phyloP scores from a whole-genome alignment of 2,329 filamentous ascomycete species.

The Periconia sp. region DNA sequence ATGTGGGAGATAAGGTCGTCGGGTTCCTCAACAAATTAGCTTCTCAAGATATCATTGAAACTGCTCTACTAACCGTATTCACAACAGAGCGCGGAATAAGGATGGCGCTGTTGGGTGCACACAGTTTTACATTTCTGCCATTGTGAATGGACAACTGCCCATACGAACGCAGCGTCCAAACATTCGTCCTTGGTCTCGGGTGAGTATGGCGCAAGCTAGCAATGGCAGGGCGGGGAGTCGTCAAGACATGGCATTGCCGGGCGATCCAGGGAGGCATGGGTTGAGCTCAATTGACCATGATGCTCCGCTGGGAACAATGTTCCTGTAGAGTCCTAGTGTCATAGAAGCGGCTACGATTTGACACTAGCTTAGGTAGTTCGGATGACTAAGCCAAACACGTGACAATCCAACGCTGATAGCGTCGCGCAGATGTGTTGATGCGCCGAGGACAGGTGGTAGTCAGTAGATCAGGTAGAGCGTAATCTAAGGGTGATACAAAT shows the following conservation, averaged over 20 bases:
- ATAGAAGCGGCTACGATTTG: no score
- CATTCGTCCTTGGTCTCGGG: background rate
- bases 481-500: no score
- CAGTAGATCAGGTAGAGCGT: no score
- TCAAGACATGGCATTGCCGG: slow-evolving; percentile 33
- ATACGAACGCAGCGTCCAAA: slow-evolving; percentile 15
- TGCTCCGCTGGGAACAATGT: background rate
- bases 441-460: no score
- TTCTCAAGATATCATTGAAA: no score
- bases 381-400: no score
- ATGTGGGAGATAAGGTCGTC: slow-evolving; percentile 31
- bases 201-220: slow-evolving; percentile 8
- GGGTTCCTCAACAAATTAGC: slow-evolving; percentile 25
- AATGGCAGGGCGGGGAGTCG: slow-evolving; percentile 17
- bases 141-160: slow-evolving; percentile 3
- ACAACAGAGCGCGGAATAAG: slow-evolving; percentile 34
- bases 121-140: slow-evolving; percentile 1
- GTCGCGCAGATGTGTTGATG: no score
- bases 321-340: no score
- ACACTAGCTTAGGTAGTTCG: no score
- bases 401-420: no score
- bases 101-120: slow-evolving; percentile 26
- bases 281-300: slow-evolving; percentile 33
- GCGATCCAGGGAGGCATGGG: slow-evolving; percentile 38
- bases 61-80: slow-evolving; percentile 24